Evolutionary conservation across 106 monocot genomes (phyloP), one percentile per base, ranked within the genome.

Genomic region (Dendrobium officinale): DNA sequence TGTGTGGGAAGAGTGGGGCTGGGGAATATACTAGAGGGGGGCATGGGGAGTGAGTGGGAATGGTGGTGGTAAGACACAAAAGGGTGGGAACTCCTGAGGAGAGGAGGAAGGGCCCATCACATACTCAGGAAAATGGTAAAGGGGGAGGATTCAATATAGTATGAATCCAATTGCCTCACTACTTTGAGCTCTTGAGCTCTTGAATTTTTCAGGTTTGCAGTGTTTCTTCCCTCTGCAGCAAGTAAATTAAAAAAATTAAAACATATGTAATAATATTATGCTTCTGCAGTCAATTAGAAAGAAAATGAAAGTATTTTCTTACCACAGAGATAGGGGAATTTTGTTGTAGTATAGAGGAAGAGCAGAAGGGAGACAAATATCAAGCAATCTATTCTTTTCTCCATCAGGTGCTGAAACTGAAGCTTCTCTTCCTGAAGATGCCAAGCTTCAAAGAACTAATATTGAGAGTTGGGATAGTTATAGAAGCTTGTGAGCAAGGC

Each of bases 91-190:
- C 15, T 48, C 27, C 17, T 80, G 78, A 42, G 87, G 81, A 37
- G 83, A 77, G 4, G 84, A 66, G 49, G 82, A 80, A 73, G 88
- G 88, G 40, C 81, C 86, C 85, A 87, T 85, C 9, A 64, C 77
- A 49, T 85, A 75, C 42, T 80, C 84, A 81, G 85, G 85, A 0
- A 55, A 90, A 42, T n/a, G 85, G 67, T 79, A 79, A 76, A 27
- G 89, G 90, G 90, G 2, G 87, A 81, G 55, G 85, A 78, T 31
- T 83, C 80, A 13, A 78, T 75, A 20, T 84, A 73, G 73, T 75
- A 80, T 6, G 47, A 19, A 9, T 66, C 79, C 64, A 77, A 42
- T 41, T 66, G 77, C 61, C 48, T 90, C 74, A 77, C 17, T n/a
- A 67, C 33, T 33, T 80, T 77, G n/a, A 56, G 3, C 27, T 58